Percentiles rank a stretch among this genome's conserved stretches.
phyloP scores from a whole-genome alignment of 495 filamentous ascomycete species.

The Aspergillus incahuasiensis region DNA sequence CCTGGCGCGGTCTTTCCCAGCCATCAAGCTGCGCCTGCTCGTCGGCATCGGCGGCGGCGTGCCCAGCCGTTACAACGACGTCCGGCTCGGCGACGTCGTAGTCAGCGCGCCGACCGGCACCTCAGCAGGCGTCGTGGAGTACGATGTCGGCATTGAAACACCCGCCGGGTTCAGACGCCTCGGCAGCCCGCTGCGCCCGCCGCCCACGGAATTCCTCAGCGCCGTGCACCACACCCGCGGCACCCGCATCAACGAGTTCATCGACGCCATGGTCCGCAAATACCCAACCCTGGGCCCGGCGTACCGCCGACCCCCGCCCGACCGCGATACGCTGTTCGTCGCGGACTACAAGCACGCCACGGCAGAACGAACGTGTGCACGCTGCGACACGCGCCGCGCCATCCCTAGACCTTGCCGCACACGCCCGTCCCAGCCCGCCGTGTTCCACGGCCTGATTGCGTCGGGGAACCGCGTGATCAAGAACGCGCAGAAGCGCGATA shows the following conservation, averaged over 20 bases:
- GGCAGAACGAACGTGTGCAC: not conserved
- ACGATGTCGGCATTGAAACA: conserved; percentile 33
- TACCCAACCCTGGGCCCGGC: not conserved
- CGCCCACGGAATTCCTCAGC: too few relatives aligned
- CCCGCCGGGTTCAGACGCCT: conserved; percentile 26
- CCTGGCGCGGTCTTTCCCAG: conserved; percentile 18
- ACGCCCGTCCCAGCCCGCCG: not conserved
- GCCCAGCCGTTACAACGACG: conserved; percentile 21
- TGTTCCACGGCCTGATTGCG: conserved; percentile 17
- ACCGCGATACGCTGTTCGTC: conserved; percentile 26
- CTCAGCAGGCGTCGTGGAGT: conserved; percentile 27
- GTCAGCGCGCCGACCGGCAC: conserved; percentile 19
- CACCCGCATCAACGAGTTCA: too few relatives aligned
- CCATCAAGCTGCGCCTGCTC: conserved; percentile 24
- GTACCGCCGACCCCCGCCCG: conserved; percentile 15
- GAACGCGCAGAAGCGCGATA: conserved; percentile 8
- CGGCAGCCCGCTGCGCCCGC: conserved; percentile 26
- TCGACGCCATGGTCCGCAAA: not conserved
- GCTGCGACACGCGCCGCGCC: not conserved
- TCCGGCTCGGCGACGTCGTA: conserved; percentile 35
- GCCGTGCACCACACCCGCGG: too few relatives aligned
- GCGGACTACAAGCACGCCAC: conserved; percentile 20
- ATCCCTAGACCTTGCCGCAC: not conserved
- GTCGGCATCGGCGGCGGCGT: conserved; percentile 35
- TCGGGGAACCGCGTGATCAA: conserved; percentile 17